These are phyloP conservation scores for Xylaria multiplex DNA, from an alignment of 2,329 filamentous ascomycete species.

Conservation along the genomic window DNA sequence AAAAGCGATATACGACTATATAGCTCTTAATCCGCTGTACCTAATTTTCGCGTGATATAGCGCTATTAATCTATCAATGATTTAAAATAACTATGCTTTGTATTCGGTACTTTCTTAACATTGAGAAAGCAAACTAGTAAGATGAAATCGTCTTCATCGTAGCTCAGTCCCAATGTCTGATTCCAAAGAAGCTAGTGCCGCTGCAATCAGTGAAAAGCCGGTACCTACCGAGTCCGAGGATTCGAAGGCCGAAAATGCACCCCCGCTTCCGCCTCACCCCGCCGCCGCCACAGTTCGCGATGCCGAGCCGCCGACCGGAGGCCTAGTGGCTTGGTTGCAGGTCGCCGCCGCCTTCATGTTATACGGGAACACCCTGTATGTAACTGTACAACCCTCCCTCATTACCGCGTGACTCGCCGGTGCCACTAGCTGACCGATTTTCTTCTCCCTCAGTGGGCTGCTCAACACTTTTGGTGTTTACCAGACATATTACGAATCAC, in stretches of 20 bases:
- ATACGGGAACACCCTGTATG: constrained; percentile 33
- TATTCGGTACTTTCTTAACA: neutral
- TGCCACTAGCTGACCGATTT: constrained; percentile 3
- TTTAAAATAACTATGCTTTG: too few relatives aligned
- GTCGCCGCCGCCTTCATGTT: constrained; percentile 37
- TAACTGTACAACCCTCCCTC: neutral
- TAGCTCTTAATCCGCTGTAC: neutral
- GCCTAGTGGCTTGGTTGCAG: constrained; percentile 43
- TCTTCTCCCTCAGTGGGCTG: constrained; percentile 35
- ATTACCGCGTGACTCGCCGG: neutral
- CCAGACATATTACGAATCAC: constrained; percentile 46
- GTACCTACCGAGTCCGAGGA: constrained; percentile 13
- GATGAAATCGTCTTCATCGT: constrained; percentile 6
- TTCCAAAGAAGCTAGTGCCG: neutral
- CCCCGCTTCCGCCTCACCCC: constrained; percentile 6
- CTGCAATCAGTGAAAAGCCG: constrained; percentile 14
- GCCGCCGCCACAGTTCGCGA: constrained; percentile 15
- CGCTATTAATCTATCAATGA: too few relatives aligned
- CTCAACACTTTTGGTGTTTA: constrained; percentile 47
- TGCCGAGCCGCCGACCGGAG: constrained; percentile 41
- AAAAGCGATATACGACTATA: neutral
- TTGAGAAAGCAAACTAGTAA: neutral
- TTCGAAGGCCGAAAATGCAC: constrained; percentile 3
- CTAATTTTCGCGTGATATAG: neutral
- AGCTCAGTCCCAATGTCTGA: constrained; percentile 9